Conservation (phyloP, 768 basidiomycete genomes). For the Tulasnella sp. region DNA sequence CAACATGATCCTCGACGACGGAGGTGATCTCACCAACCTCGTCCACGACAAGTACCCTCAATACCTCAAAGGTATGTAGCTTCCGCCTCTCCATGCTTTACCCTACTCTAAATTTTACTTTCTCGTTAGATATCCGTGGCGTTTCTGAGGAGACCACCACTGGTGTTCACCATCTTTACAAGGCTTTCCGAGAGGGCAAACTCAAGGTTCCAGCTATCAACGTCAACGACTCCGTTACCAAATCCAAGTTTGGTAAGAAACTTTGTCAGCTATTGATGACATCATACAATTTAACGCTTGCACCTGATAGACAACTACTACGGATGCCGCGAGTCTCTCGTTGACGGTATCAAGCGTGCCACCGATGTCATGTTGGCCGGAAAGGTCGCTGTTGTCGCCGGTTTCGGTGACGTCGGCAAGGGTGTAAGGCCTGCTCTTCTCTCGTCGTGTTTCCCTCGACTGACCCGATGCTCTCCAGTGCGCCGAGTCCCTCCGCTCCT, state of each 20-base stretch:
- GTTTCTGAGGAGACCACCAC: constrained; percentile 99
- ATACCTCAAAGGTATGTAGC: constrained; percentile 53
- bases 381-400: constrained; percentile 97
- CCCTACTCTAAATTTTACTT: not conserved
- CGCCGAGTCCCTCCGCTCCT: constrained; percentile 93
- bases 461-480: constrained; percentile 42
- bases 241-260: constrained; percentile 82
- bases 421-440: constrained; percentile 51
- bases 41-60: constrained; percentile 97
- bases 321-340: constrained; percentile 98
- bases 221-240: constrained; percentile 99
- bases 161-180: constrained; percentile 98
- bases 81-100: not conserved
- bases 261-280: not conserved
- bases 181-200: constrained; percentile 89
- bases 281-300: not conserved
- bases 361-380: constrained; percentile 99
- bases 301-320: constrained; percentile 67
- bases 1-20: constrained; percentile 99
- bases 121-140: constrained; percentile 61
- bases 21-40: constrained; percentile 88
- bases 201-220: constrained; percentile 99
- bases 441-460: not conserved
- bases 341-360: constrained; percentile 99
- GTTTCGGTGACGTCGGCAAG: constrained; percentile 98